Percentiles rank a stretch among this genome's conserved stretches.
phyloP scores from a whole-genome alignment of 2,329 filamentous ascomycete genomes.

The Claviceps purpurea region DNA sequence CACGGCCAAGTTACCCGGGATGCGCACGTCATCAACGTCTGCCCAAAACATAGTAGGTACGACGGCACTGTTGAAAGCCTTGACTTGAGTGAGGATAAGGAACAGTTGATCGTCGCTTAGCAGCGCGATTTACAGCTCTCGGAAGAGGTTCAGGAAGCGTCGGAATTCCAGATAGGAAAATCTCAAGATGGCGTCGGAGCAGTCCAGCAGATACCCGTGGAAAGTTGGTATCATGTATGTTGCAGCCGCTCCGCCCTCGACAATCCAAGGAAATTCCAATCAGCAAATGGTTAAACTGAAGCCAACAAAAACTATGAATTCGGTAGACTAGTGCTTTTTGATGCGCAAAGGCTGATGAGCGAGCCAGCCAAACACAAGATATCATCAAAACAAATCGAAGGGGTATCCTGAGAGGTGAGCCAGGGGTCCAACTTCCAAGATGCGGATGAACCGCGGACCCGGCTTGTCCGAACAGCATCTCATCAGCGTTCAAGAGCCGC shows the following conservation, averaged over 20 bases:
- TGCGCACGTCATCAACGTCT: background rate
- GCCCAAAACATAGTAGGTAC: background rate
- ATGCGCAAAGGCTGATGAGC: constrained; percentile 1
- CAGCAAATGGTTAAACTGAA: background rate
- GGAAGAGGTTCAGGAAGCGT: background rate
- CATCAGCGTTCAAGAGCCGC: constrained; percentile 5
- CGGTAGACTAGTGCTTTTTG: background rate
- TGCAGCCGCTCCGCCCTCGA: background rate
- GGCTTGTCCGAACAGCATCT: background rate
- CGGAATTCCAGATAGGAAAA: background rate
- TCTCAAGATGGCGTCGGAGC: constrained; percentile 1
- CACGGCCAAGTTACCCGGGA: background rate
- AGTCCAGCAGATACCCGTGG: constrained; percentile 1
- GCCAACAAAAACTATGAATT: background rate
- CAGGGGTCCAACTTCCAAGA: constrained; percentile 2
- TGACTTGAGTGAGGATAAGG: background rate
- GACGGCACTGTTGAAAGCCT: background rate
- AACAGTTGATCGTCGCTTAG: background rate
- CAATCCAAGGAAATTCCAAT: background rate
- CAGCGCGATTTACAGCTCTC: background rate
- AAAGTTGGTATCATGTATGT: background rate
- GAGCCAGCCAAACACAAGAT: constrained; percentile 1
- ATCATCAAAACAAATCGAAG: background rate
- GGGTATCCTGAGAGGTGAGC: constrained; percentile 8
- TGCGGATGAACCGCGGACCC: constrained; percentile 1